Evolutionary conservation across 305 asterid species (phyloP).

Genomic region (Lippia alba): DNA sequence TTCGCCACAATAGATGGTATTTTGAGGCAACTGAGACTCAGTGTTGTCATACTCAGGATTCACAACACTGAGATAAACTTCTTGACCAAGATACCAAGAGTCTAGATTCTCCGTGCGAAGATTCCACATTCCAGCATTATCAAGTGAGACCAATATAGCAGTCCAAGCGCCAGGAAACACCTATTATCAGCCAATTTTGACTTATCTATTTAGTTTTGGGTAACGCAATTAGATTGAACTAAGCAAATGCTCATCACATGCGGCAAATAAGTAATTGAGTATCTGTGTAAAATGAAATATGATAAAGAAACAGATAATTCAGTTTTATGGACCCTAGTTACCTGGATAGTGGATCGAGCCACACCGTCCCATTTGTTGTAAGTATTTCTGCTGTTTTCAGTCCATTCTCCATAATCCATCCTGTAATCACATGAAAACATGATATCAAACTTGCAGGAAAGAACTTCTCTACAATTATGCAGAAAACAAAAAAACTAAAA

Average conservation of each 20-base stretch:
- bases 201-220: too few relatives aligned
- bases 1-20: constrained; percentile 78
- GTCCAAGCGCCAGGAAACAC: constrained; percentile 95
- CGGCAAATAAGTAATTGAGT: background rate
- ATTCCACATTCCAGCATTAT: constrained; percentile 91
- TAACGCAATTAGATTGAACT: background rate
- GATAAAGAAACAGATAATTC: constrained; percentile 15
- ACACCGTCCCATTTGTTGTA: constrained; percentile 96
- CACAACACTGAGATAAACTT: constrained; percentile 71
- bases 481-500: background rate
- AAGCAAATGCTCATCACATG: background rate
- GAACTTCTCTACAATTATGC: constrained; percentile 2
- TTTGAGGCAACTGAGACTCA: constrained; percentile 76
- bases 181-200: constrained; percentile 39
- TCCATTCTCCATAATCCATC: constrained; percentile 93
- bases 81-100: constrained; percentile 93
- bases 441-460: constrained; percentile 18
- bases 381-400: constrained; percentile 81
- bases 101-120: constrained; percentile 88
- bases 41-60: constrained; percentile 67
- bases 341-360: constrained; percentile 94
- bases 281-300: background rate
- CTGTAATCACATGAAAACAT: constrained; percentile 40
- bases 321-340: constrained; percentile 27
- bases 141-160: constrained; percentile 77